Evolutionary conservation across 352 stramenopile genomes (phyloP), one percentile per base, ranked within the genome.

Genomic region (Phytopythium helicoides): DNA sequence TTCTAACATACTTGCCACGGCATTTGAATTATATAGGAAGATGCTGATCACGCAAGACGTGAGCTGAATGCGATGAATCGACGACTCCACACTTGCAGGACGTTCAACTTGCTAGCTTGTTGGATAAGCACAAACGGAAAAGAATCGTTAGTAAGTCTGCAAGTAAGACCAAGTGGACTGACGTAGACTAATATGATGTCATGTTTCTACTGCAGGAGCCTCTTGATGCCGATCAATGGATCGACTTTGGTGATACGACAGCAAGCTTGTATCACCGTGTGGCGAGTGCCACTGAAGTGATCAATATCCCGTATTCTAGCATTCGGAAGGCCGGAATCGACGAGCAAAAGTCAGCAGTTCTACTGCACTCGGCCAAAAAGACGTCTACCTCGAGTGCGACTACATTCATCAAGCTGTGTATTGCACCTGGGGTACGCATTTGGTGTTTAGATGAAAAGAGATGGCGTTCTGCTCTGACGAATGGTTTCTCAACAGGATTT

Each of bases 241-340:
- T 83, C 16, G 77, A 88, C 51, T 62, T 85, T 47, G 74, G 77
- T 0, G 58, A 47, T 1, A 76, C 55, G 0, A 80, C 59, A 7
- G 63, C 66, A 26, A 83, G 62, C 2, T 85, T 85, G 37, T 88
- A 88, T 51, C 75, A 66, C 37, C 66, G 64, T 12, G 51, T 71
- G 9, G 52, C 54, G 3, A 55, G n/a, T 26, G 60, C 81, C 28
- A 75, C 71, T 0, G 71, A 68, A 9, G 58, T 88, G 19, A 64
- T 77, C 39, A 88, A 88, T 37, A 57, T 88, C 14, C 77, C 77
- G 8, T 73, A 81, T 44, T 60, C 44, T 2, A 79, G 72, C 38
- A 50, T 86, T 21, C 59, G 81, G 44, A 62, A 54, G 18, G 28
- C 79, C 2, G 72, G 81, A 22, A 59, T 77, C 6, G 71, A 80